Evolutionary conservation across 2,329 filamentous ascomycete species (phyloP).

Genomic region (Amauroascus niger): DNA sequence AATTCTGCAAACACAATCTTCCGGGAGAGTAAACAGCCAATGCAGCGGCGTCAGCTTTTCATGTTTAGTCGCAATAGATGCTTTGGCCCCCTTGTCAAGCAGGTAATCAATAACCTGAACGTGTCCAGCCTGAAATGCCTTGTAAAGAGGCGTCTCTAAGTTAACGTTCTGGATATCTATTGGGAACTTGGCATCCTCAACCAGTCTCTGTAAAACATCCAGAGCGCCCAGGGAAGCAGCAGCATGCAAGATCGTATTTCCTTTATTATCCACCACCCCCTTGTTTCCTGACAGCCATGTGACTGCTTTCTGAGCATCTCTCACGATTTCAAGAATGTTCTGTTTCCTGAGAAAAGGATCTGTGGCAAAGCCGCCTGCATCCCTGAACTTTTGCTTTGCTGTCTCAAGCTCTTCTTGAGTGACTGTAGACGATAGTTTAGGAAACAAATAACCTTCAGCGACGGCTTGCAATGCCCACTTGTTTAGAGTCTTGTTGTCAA

Average conservation of each 20-base stretch:
- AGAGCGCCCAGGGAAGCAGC: slow-evolving; percentile 20
- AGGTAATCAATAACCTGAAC: slow-evolving; percentile 20
- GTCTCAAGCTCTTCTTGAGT: slow-evolving; percentile 13
- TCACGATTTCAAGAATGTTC: slow-evolving; percentile 14
- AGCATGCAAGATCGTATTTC: slow-evolving; percentile 23
- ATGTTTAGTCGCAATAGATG: slow-evolving; percentile 17
- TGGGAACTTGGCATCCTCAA: slow-evolving; percentile 16
- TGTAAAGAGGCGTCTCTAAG: slow-evolving; percentile 23
- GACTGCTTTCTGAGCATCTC: slow-evolving; percentile 9
- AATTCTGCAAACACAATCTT: slow-evolving; percentile 15
- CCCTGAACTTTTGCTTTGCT: slow-evolving; percentile 19
- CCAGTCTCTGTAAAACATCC: slow-evolving; percentile 15
- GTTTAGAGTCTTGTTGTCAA: slow-evolving; percentile 17
- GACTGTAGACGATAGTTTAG: slow-evolving; percentile 7
- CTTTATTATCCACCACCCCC: slow-evolving; percentile 19
- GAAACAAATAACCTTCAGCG: slow-evolving; percentile 22
- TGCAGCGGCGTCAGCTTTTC: slow-evolving; percentile 20
- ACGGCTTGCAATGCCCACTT: slow-evolving; percentile 22
- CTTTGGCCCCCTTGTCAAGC: slow-evolving; percentile 20
- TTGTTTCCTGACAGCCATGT: slow-evolving; percentile 14
- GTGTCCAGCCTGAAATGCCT: slow-evolving; percentile 25
- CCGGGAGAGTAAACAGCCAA: slow-evolving; percentile 23
- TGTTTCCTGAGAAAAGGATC: slow-evolving; percentile 22
- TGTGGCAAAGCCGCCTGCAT: slow-evolving; percentile 20
- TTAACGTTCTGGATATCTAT: slow-evolving; percentile 23